These are phyloP conservation scores for Carex cristatella DNA, from an alignment of 176 grass and related monocot genomes.

Conservation along the genomic window DNA sequence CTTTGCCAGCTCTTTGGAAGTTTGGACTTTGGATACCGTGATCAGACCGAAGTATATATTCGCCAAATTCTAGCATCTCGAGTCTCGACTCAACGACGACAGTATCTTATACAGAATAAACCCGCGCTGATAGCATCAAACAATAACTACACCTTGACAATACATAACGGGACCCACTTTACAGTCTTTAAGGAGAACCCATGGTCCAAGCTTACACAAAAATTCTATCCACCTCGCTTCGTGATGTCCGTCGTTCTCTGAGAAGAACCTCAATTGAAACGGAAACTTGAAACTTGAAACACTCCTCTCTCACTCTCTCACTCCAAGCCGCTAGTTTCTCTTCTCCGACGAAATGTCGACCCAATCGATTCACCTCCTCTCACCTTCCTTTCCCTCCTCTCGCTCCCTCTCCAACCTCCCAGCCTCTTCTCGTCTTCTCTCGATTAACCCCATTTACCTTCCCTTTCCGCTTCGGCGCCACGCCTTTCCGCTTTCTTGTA, in stretches of 20 bases:
- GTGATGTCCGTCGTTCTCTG: slow-evolving; percentile 11
- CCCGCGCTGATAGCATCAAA: neutral
- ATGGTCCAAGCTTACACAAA: neutral
- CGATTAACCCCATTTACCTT: neutral
- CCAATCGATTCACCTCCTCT: slow-evolving; percentile 28
- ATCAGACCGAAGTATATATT: neutral
- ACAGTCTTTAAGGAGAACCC: fast-evolving
- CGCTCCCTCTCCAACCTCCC: neutral
- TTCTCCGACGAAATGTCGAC: slow-evolving; percentile 17
- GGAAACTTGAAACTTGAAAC: neutral
- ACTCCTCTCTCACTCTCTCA: neutral
- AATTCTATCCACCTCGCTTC: neutral
- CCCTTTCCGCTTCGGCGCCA: neutral
- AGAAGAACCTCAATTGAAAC: neutral
- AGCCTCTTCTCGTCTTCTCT: slow-evolving; percentile 10
- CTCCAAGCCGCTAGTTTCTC: neutral
- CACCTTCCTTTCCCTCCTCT: slow-evolving; percentile 2
- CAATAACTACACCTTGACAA: neutral
- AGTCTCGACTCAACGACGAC: neutral
- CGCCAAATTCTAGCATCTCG: neutral
- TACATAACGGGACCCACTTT: neutral
- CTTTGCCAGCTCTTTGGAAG: too few relatives aligned
- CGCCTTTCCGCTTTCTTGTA: slow-evolving; percentile 33
- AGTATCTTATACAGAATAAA: neutral
- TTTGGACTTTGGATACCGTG: neutral